These are phyloP conservation scores for Phytopythium ostracodes DNA, from an alignment of 352 stramenopile genomes.

Conservation along the genomic window DNA sequence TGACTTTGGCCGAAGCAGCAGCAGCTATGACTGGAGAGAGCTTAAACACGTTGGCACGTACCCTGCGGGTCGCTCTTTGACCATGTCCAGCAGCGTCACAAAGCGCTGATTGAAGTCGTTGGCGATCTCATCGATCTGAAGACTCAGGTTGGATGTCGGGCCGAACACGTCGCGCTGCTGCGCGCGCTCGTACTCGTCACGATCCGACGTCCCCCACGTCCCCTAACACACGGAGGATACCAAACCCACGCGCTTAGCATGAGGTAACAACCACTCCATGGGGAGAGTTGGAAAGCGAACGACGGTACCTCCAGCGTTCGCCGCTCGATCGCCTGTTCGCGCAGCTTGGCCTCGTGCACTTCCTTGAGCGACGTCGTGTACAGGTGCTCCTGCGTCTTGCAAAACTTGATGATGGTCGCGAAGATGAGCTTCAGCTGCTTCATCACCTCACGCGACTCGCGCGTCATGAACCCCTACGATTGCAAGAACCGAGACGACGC, in stretches of 20 bases:
- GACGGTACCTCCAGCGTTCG: constrained; percentile 40
- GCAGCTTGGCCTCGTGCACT: constrained; percentile 55
- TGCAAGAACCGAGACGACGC: constrained; percentile 1
- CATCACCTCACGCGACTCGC: constrained; percentile 66
- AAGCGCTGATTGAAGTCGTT: constrained; percentile 67
- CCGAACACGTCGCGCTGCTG: constrained; percentile 34
- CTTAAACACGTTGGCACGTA: constrained; percentile 12
- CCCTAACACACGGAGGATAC: constrained; percentile 20
- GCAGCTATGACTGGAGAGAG: neutral
- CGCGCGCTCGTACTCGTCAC: constrained; percentile 42
- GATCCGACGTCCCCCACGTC: constrained; percentile 53
- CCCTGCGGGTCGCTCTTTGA: constrained; percentile 51
- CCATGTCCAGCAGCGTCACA: constrained; percentile 61
- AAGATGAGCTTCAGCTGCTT: constrained; percentile 82
- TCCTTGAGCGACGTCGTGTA: constrained; percentile 77
- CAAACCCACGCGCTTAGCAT: neutral
- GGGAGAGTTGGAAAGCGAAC: neutral
- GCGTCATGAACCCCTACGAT: constrained; percentile 76
- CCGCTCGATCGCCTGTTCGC: constrained; percentile 39
- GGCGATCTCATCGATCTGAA: constrained; percentile 63
- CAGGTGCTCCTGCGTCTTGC: constrained; percentile 75
- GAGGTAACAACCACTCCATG: neutral
- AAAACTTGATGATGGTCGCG: constrained; percentile 78
- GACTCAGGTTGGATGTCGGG: constrained; percentile 40
- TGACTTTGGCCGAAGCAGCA: neutral